Conservation (phyloP, 352 stramenopile species). For the Phytopythium oedochilum region DNA sequence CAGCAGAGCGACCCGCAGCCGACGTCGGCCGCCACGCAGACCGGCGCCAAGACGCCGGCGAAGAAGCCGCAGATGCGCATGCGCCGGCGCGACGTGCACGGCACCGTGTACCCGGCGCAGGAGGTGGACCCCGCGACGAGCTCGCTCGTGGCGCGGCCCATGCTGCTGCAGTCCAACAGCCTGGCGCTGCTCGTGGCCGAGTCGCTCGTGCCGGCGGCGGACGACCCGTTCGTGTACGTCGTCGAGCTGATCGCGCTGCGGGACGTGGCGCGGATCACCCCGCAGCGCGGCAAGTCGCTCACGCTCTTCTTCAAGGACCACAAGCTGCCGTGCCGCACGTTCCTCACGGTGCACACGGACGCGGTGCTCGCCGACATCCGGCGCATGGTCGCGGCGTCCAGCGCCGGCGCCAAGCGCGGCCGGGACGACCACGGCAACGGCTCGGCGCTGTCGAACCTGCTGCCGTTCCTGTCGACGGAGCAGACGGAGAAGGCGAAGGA, state of each 20-base stretch:
- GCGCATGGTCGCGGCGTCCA: conserved; percentile 48
- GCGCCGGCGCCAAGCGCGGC: conserved; percentile 29
- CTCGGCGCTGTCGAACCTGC: conserved; percentile 40
- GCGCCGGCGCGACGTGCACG: conserved; percentile 65
- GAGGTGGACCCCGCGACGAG: conserved; percentile 58
- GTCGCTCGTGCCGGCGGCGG: conserved; percentile 12
- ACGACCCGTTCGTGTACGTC: conserved; percentile 55
- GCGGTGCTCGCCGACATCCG: conserved; percentile 61
- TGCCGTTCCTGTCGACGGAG: conserved; percentile 63
- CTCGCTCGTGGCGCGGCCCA: conserved; percentile 44
- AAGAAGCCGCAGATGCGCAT: conserved; percentile 45
- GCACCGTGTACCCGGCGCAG: conserved; percentile 61
- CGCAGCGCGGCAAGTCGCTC: conserved; percentile 67
- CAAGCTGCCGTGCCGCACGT: conserved; percentile 53
- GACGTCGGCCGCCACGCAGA: conserved; percentile 3
- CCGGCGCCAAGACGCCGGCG: not conserved
- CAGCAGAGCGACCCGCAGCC: conserved; percentile 45
- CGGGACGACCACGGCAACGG: conserved; percentile 17
- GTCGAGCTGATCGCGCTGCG: conserved; percentile 57
- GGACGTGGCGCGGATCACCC: conserved; percentile 71
- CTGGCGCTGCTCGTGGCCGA: conserved; percentile 42
- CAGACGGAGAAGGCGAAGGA: conserved; percentile 78
- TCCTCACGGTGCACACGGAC: conserved; percentile 68
- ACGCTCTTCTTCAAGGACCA: conserved; percentile 79
- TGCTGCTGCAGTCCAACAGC: conserved; percentile 67